Base-by-base conservation (phyloP, 176 grass and related monocot species). In the Hsuehochloa calcarea region DNA sequence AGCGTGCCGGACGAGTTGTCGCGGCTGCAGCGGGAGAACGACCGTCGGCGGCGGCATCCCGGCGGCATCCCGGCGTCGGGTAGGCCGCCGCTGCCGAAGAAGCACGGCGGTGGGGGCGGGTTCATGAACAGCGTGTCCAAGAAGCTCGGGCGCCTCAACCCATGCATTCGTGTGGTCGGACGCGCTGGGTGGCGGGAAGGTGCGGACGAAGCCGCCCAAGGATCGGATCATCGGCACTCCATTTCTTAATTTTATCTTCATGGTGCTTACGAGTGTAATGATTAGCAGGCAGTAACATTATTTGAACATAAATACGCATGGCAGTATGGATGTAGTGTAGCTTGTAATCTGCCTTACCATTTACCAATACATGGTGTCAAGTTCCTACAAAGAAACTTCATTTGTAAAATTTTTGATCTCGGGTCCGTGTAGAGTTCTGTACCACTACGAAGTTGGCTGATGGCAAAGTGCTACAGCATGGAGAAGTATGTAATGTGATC, bases 161-260 rank as follows among this genome's bases (percentile, higher is more conserved):
- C 90, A 1, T 99, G 95, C 81, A 1, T 99, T 98, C 81, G 39
- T 82, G 75, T 80, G 89, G 26, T 72, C 52, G 12, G 90, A 98
- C 64, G 51, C 73, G 52, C 37, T 78, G 31, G 90, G 64, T 20
- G 54, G 81, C 72, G 56, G 27, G 1, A 98, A 84, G 67, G 82
- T 23, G 52, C 70, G 78, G 34, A 44, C 88, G 11, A 80, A 86
- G 75, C 90, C 88, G 35, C 78, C 84, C 19, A 99, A 99, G 86
- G 86, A 96, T 51, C 79, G 96, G 41, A 99, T n/a, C n/a, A n/a
- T n/a, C n/a, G 97, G 82, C 90, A 92, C 88, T 99, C 97, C 15
- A 92, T 97, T 46, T 97, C 94, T 88, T 97, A 85, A 97, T 23
- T 1, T 2, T 8, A 26, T 10, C 45, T 51, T 34, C 70, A 73